Percentiles rank a stretch among this genome's conserved stretches.
These are phyloP conservation scores for Mycena sanguinolenta DNA, from an alignment of 768 basidiomycete genomes.

Conservation along the genomic window DNA sequence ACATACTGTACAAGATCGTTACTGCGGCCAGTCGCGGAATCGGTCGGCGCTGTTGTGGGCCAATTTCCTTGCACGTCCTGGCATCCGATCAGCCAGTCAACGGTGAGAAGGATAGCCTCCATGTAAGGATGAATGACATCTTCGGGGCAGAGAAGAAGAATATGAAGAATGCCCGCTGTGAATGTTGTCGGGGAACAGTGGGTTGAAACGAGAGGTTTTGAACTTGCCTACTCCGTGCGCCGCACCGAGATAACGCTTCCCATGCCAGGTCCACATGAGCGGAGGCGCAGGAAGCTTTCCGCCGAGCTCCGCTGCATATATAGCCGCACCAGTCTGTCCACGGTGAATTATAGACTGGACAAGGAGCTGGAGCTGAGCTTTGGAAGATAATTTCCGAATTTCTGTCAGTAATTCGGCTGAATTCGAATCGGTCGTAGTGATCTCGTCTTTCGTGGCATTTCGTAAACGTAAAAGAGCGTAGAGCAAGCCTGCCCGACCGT, in stretches of 20 bases:
- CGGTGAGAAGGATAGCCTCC: slow-evolving; percentile 55
- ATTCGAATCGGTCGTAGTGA: not conserved
- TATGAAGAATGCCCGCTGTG: slow-evolving; percentile 67
- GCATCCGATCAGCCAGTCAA: slow-evolving; percentile 61
- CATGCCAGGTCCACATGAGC: slow-evolving; percentile 73
- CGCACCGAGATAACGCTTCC: slow-evolving; percentile 67
- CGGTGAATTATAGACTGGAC: slow-evolving; percentile 62
- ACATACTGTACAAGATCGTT: slow-evolving; percentile 66
- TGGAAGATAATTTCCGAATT: slow-evolving; percentile 46
- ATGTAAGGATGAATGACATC: slow-evolving; percentile 53
- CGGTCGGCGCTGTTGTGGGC: slow-evolving; percentile 57
- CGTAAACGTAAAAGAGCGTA: slow-evolving; percentile 66
- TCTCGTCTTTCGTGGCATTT: slow-evolving; percentile 36
- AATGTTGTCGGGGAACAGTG: not conserved
- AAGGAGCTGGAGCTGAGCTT: slow-evolving; percentile 50
- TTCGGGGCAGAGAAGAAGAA: slow-evolving; percentile 60
- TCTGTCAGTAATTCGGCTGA: slow-evolving; percentile 18
- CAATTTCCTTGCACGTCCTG: slow-evolving; percentile 67
- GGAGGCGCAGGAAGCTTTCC: slow-evolving; percentile 49
- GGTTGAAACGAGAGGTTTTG: not conserved
- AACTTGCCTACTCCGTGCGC: slow-evolving; percentile 72
- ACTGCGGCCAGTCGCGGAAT: slow-evolving; percentile 25
- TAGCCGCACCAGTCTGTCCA: slow-evolving; percentile 54
- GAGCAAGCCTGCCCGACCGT: slow-evolving; percentile 70
- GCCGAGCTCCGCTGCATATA: slow-evolving; percentile 48